These are phyloP conservation scores for Amaranthus tricolor DNA, from an alignment of 179 eudicot genomes.

Conservation along the genomic window DNA sequence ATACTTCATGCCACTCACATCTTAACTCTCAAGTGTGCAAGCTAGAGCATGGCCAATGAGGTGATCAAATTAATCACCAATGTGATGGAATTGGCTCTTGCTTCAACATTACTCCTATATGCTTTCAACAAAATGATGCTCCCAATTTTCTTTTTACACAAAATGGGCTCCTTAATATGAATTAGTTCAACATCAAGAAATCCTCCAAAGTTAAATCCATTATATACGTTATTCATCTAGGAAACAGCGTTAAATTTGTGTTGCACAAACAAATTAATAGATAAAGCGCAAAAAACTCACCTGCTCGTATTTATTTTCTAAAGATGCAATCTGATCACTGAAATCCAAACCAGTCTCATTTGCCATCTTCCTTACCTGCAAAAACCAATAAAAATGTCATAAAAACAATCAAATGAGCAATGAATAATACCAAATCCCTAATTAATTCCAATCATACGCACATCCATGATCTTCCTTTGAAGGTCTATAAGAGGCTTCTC, in stretches of 20 bases:
- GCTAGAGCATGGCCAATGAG: too few relatives aligned
- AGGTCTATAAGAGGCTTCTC: slow-evolving; percentile 83
- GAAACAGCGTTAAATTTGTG: background rate
- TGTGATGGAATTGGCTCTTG: too few relatives aligned
- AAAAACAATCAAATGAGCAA: slow-evolving; percentile 11
- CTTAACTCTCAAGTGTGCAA: too few relatives aligned
- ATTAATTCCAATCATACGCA: slow-evolving; percentile 20
- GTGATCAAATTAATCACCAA: too few relatives aligned
- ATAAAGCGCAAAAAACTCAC: slow-evolving; percentile 22
- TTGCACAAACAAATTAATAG: background rate
- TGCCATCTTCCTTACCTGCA: slow-evolving; percentile 77
- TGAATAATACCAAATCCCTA: background rate
- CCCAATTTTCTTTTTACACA: too few relatives aligned
- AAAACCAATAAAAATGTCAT: background rate
- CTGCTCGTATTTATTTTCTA: slow-evolving; percentile 78
- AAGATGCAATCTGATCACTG: slow-evolving; percentile 60
- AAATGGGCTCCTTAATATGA: too few relatives aligned
- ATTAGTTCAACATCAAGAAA: too few relatives aligned
- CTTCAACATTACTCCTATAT: too few relatives aligned
- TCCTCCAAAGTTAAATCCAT: background rate
- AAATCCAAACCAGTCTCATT: slow-evolving; percentile 84
- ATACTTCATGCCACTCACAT: too few relatives aligned
- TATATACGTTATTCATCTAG: background rate
- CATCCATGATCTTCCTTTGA: slow-evolving; percentile 74
- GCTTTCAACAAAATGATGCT: too few relatives aligned